Conservation (phyloP, 768 basidiomycete species). For the Naganishia randhawae region DNA sequence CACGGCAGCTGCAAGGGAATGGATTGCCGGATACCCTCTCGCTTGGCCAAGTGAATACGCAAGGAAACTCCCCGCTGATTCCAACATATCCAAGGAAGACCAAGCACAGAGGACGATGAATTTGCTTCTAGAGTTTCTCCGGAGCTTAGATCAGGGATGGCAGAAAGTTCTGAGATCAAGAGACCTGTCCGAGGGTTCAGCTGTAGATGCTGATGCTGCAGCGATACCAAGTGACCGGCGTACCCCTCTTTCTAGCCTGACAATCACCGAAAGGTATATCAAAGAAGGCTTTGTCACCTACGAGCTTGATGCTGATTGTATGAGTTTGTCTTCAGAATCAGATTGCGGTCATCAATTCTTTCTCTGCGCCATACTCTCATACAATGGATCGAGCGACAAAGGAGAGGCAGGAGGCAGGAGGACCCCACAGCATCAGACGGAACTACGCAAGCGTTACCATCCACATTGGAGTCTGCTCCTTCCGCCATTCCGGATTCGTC, state of each 20-base stretch:
- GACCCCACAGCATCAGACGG: not conserved
- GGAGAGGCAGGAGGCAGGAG: not conserved
- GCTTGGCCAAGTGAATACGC: conserved; percentile 1
- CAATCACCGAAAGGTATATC: conserved; percentile 5
- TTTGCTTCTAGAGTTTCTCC: conserved; percentile 1
- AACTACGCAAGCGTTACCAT: not conserved
- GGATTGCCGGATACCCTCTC: conserved; percentile 17
- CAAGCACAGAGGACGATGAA: not conserved
- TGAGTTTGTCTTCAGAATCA: not conserved
- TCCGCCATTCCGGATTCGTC: too few species aligned
- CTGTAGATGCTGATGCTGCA: too few species aligned
- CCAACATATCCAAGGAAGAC: not conserved
- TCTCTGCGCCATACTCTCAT: conserved; percentile 4
- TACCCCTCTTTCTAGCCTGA: not conserved
- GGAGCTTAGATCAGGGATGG: not conserved
- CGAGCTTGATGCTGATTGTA: not conserved
- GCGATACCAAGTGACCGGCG: not conserved
- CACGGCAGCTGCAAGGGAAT: conserved; percentile 7
- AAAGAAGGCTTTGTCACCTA: too few species aligned
- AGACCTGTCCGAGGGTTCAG: not conserved
- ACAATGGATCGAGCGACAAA: conserved; percentile 1
- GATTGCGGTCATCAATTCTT: not conserved
- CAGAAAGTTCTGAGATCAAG: not conserved
- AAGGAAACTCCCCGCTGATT: not conserved
- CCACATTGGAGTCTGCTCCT: not conserved